Conservation (phyloP, 768 basidiomycete genomes). For the Strobilomyces confusus region DNA sequence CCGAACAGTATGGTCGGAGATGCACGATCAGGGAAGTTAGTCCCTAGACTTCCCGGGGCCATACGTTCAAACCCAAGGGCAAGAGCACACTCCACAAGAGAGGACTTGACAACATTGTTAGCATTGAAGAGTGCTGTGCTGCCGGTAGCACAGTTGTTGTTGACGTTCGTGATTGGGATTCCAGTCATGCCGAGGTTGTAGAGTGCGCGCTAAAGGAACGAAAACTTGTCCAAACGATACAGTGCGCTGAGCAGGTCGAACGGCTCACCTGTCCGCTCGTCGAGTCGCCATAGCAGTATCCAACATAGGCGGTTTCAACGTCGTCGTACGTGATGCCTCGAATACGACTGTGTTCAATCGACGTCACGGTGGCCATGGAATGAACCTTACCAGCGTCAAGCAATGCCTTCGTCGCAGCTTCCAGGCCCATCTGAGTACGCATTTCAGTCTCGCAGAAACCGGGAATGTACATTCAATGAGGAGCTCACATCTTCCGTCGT, state of each 20-base stretch:
- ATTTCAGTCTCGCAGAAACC: not conserved
- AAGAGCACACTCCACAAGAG: conserved; percentile 67
- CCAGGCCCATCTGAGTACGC: conserved; percentile 69
- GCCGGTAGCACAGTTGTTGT: conserved; percentile 86
- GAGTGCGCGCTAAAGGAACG: conserved; percentile 53
- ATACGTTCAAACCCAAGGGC: conserved; percentile 88
- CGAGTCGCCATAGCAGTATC: conserved; percentile 78
- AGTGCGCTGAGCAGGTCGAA: not conserved
- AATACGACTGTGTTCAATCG: not conserved
- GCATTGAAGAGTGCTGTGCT: conserved; percentile 75
- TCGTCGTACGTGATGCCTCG: conserved; percentile 79
- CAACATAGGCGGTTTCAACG: conserved; percentile 69
- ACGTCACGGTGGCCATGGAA: not conserved
- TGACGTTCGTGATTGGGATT: conserved; percentile 83
- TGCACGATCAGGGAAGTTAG: conserved; percentile 52
- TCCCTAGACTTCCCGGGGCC: conserved; percentile 68
- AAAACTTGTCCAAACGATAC: not conserved
- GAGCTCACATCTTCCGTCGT: conserved; percentile 65
- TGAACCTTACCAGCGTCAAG: conserved; percentile 64
- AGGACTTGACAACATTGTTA: conserved; percentile 65
- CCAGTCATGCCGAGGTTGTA: conserved; percentile 82
- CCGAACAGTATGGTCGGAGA: conserved; percentile 48
- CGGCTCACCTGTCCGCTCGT: conserved; percentile 65
- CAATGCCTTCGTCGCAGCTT: conserved; percentile 82
- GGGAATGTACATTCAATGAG: too few species aligned